These are phyloP conservation scores for Puccinia polysora DNA, from an alignment of 1,284 basidiomycete genomes.

Conservation along the genomic window DNA sequence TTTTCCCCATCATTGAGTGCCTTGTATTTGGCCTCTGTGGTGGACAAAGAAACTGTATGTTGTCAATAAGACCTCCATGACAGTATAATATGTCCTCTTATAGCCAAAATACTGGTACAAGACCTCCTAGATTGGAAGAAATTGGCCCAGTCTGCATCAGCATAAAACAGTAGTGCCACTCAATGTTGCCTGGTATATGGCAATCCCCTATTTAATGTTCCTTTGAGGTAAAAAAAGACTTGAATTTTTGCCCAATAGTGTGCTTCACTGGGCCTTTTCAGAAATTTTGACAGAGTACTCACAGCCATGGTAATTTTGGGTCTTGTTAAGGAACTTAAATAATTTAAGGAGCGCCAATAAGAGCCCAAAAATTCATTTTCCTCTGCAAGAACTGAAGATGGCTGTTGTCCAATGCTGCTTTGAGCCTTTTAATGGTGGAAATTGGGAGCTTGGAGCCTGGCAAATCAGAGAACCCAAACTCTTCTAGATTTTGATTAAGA, in stretches of 20 bases:
- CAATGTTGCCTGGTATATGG: not conserved
- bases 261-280: not conserved
- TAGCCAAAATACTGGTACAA: too few species aligned
- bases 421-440: not conserved
- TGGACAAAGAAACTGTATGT: too few species aligned
- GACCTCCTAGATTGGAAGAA: too few species aligned
- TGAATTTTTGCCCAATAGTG: not conserved
- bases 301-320: not conserved
- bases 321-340: not conserved
- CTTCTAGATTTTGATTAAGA: not conserved
- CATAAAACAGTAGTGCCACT: not conserved
- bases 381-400: not conserved
- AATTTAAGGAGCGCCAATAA: not conserved
- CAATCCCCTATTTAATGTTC: not conserved
- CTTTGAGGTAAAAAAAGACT: not conserved
- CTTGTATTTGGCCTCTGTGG: too few species aligned
- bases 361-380: not conserved
- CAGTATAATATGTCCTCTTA: too few species aligned
- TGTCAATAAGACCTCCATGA: too few species aligned
- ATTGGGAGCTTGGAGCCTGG: not conserved
- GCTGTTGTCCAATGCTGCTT: not conserved
- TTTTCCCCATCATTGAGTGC: not conserved
- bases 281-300: not conserved
- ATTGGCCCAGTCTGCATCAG: not conserved
- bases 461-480: not conserved